phyloP scores from a whole-genome alignment of 352 stramenopile genomes.

The Achlya hypogyna region DNA sequence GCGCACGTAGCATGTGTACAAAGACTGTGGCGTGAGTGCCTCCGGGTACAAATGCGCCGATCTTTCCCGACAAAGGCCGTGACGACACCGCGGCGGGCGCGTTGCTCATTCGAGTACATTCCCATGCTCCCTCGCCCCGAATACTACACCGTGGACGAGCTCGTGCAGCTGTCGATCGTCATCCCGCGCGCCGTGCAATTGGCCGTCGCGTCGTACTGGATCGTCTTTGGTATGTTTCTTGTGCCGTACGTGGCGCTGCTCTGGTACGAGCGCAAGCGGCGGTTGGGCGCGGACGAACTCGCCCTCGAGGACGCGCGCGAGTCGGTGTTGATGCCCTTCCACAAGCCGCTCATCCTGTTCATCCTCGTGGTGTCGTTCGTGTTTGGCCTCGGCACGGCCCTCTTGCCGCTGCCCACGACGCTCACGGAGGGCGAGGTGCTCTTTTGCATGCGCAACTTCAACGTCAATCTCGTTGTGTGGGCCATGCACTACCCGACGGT shows the following conservation, averaged over 20 bases:
- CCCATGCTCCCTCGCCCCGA: background rate
- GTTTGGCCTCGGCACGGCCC: background rate
- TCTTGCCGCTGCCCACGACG: background rate
- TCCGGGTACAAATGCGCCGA: no score
- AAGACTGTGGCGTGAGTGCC: no score
- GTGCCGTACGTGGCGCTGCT: background rate
- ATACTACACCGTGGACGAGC: background rate
- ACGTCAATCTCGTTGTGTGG: background rate
- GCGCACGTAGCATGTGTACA: no score
- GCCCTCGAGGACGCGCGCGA: background rate
- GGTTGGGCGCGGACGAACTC: background rate
- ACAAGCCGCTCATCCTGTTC: background rate
- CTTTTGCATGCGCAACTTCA: background rate
- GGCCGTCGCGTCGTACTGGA: background rate
- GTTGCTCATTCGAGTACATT: no score
- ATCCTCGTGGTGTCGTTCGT: background rate
- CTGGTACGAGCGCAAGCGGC: background rate
- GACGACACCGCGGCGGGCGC: no score
- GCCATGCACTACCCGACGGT: background rate
- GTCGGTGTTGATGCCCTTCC: background rate
- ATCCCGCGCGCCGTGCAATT: background rate
- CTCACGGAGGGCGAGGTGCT: background rate
- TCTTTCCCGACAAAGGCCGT: no score
- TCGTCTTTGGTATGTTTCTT: background rate
- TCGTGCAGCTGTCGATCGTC: background rate